A percentile compares a stretch with the other conserved stretches of the same genome.
These are phyloP conservation scores for Plenodomus biglobosus DNA, from an alignment of 2,329 filamentous ascomycete species.

Conservation along the genomic window DNA sequence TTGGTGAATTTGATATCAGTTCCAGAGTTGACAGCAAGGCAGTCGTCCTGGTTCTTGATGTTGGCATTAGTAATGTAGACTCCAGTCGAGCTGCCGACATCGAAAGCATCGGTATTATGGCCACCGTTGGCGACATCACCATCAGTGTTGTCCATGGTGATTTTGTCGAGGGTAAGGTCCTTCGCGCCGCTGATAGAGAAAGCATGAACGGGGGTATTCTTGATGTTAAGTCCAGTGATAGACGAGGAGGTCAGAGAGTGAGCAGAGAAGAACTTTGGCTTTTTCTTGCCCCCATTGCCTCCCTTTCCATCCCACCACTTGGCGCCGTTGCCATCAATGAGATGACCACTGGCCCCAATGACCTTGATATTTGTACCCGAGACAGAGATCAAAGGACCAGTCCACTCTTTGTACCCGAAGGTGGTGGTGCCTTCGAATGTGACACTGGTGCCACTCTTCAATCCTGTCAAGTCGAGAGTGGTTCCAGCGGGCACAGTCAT, in stretches of 20 bases:
- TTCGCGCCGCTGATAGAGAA: constrained; percentile 52
- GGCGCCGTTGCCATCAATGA: constrained; percentile 59
- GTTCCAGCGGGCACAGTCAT: constrained; percentile 60
- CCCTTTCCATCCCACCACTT: constrained; percentile 55
- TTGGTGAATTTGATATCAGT: constrained; percentile 44
- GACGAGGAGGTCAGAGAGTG: constrained; percentile 55
- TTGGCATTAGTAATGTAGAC: constrained; percentile 56
- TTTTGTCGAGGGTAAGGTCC: constrained; percentile 50
- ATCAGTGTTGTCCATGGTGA: constrained; percentile 61
- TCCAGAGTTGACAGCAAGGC: constrained; percentile 61
- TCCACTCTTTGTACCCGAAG: constrained; percentile 67
- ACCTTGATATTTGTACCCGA: constrained; percentile 62
- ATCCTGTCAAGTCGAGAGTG: constrained; percentile 60
- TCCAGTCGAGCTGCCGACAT: constrained; percentile 53
- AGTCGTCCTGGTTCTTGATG: constrained; percentile 63
- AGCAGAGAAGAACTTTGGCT: constrained; percentile 58
- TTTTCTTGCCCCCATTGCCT: constrained; percentile 50
- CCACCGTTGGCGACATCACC: constrained; percentile 48
- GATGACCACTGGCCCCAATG: constrained; percentile 57
- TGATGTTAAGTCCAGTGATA: constrained; percentile 55
- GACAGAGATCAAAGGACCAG: constrained; percentile 63
- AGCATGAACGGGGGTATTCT: constrained; percentile 59
- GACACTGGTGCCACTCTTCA: constrained; percentile 56
- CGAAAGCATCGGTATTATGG: constrained; percentile 61
- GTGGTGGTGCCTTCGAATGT: constrained; percentile 67